phyloP scores from a whole-genome alignment of 169 alveolate genomes.

The Eimeria acervulina region DNA sequence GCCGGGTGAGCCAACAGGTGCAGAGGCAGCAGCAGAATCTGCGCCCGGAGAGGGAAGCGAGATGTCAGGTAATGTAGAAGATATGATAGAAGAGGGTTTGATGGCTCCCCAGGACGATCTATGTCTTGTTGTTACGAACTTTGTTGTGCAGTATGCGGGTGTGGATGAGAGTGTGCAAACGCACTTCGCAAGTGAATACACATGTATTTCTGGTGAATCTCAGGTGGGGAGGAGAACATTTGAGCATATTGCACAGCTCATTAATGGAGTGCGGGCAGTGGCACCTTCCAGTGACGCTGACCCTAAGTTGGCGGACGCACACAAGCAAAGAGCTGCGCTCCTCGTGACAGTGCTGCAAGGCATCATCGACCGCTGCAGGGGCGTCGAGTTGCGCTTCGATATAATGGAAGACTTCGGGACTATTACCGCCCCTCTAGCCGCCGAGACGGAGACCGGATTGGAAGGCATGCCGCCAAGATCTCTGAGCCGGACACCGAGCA shows the following conservation, averaged over 20 bases:
- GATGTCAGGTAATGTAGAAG: too few species aligned
- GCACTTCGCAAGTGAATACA: background rate
- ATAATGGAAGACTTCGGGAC: background rate
- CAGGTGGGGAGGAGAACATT: background rate
- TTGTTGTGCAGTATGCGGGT: background rate
- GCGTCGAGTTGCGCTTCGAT: background rate
- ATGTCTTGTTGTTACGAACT: background rate
- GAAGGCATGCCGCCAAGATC: background rate
- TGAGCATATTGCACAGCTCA: background rate
- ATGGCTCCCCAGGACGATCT: background rate
- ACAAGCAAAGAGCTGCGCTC: background rate
- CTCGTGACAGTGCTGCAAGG: background rate
- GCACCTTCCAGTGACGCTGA: background rate
- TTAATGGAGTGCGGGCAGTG: background rate
- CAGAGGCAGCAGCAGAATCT: background rate
- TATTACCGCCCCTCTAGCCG: background rate
- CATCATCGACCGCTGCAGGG: background rate
- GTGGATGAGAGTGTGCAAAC: background rate
- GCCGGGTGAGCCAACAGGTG: background rate
- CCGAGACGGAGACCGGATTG: background rate
- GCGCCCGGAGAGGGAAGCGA: too few species aligned
- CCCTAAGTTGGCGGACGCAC: background rate
- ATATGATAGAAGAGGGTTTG: background rate
- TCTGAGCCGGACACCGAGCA: background rate
- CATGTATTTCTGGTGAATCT: background rate